Percentiles rank a stretch among this genome's conserved stretches.
phyloP scores from a whole-genome alignment of 345 rosid genomes.

The Gossypium thurberi region DNA sequence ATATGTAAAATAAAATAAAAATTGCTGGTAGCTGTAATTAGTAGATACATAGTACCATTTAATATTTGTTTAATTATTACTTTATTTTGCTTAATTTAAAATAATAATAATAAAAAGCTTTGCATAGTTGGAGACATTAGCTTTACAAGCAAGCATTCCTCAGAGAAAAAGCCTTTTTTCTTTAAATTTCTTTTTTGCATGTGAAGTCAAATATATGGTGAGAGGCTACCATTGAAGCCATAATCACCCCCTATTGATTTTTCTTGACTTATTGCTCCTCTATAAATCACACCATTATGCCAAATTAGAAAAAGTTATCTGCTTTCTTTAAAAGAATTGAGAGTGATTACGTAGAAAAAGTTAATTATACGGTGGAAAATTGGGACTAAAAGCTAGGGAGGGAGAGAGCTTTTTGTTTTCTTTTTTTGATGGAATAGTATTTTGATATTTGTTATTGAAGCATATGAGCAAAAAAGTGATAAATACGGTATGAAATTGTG shows the following conservation, averaged over 20 bases:
- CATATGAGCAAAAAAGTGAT: too few species aligned
- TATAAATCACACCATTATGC: not conserved
- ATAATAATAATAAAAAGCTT: not conserved
- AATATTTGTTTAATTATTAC: not conserved
- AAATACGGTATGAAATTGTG: fast-evolving
- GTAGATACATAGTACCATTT: not conserved
- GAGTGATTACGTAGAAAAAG: not conserved
- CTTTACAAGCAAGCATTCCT: not conserved
- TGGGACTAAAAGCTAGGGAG: not conserved
- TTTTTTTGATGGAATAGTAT: not conserved
- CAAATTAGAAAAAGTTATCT: not conserved
- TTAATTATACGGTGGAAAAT: not conserved
- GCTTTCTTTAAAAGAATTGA: not conserved
- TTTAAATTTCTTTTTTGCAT: not conserved
- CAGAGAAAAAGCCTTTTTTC: not conserved
- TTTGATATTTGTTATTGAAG: not conserved
- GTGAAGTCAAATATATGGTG: not conserved
- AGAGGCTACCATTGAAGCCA: not conserved
- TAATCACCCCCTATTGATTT: not conserved
- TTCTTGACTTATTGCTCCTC: not conserved
- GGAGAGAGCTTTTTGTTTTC: not conserved
- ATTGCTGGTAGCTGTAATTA: not conserved
- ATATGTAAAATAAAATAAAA: not conserved
- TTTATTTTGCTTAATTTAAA: too few species aligned
- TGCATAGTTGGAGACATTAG: not conserved